These are phyloP conservation scores for Serendipita vermifera DNA, from an alignment of 768 basidiomycete genomes.

Conservation along the genomic window DNA sequence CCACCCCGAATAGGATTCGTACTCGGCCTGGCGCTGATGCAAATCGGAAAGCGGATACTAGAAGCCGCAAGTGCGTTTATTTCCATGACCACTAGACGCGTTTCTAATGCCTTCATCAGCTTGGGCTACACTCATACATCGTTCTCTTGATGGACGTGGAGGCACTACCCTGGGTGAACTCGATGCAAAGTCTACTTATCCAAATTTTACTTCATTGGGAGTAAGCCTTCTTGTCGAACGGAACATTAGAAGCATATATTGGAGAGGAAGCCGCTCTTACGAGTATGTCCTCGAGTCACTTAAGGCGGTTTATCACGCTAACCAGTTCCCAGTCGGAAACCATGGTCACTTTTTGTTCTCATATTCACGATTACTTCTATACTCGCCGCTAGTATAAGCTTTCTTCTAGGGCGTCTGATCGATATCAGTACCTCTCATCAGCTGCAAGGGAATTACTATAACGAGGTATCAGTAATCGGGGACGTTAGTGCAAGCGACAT, in stretches of 20 bases:
- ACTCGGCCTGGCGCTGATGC: neutral
- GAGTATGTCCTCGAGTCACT: too few species aligned
- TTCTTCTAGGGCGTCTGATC: neutral
- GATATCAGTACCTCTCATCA: neutral
- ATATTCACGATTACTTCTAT: neutral
- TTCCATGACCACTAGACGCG: neutral
- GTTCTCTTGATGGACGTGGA: neutral
- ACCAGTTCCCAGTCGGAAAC: too few species aligned
- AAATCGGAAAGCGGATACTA: conserved; percentile 5
- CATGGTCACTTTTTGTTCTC: neutral
- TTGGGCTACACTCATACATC: conserved; percentile 1
- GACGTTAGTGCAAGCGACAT: neutral
- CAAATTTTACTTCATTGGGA: neutral
- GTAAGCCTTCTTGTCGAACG: neutral
- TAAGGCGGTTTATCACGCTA: too few species aligned
- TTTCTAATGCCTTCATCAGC: neutral
- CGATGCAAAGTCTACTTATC: conserved; percentile 3
- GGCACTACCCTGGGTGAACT: neutral
- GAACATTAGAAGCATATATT: neutral
- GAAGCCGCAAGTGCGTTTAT: neutral
- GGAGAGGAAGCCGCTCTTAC: neutral
- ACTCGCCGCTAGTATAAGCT: neutral
- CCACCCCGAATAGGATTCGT: too few species aligned
- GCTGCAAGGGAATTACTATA: neutral
- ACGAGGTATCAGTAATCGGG: neutral